Conservation (phyloP, 1,139 yeast genomes). For the Candida glucosophila region DNA sequence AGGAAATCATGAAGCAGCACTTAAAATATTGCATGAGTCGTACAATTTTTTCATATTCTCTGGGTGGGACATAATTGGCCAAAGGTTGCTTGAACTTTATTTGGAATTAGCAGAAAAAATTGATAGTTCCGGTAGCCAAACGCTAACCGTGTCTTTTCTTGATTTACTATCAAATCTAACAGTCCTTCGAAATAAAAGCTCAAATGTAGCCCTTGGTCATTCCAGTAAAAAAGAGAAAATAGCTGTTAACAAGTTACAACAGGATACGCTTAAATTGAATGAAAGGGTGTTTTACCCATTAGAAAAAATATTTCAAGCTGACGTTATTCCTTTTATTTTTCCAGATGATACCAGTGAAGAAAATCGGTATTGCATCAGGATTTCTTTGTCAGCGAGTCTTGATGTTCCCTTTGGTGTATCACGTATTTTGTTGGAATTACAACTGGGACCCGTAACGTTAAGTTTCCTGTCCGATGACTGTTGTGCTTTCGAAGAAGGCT, state of each 20-base stretch:
- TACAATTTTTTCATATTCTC: constrained; percentile 57
- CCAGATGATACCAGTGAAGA: constrained; percentile 11
- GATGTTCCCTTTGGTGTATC: constrained; percentile 17
- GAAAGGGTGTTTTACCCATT: constrained; percentile 18
- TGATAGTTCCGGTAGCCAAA: constrained; percentile 12
- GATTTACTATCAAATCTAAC: constrained; percentile 26
- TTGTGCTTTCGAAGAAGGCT: too few species aligned
- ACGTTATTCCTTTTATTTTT: constrained; percentile 17
- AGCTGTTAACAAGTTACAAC: too few species aligned
- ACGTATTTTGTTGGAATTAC: too few species aligned
- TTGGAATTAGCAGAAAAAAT: constrained; percentile 58
- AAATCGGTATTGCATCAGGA: constrained; percentile 17
- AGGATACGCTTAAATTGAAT: constrained; percentile 7
- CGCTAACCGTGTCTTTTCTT: constrained; percentile 22
- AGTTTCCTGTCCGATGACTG: too few species aligned
- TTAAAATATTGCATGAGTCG: constrained; percentile 54
- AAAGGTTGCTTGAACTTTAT: constrained; percentile 54
- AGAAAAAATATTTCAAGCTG: constrained; percentile 20
- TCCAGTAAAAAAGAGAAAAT: too few species aligned
- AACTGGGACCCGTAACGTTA: too few species aligned
- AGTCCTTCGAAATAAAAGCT: too few species aligned
- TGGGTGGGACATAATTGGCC: constrained; percentile 73
- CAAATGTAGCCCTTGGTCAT: background rate
- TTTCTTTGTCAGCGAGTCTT: constrained; percentile 17
- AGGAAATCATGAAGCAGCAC: constrained; percentile 51